Evolutionary conservation across 805 yeast species (phyloP), one percentile per base, ranked within the genome.

Genomic region (Kodamaea neixiangensis): DNA sequence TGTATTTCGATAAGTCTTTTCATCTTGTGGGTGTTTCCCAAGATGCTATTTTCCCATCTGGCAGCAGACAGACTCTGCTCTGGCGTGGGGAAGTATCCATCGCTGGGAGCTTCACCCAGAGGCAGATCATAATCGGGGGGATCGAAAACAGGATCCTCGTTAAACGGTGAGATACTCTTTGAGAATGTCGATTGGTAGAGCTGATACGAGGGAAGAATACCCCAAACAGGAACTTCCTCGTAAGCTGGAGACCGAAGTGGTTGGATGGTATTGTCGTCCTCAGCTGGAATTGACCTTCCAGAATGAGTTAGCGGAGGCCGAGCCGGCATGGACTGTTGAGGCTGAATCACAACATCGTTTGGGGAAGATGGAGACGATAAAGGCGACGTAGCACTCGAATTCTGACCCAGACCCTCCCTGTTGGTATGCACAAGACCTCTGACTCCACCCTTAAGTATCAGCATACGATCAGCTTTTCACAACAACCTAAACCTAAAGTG

Each of bases 191-290:
- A 59, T 55, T 63, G 65, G 48, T 57, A 63, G 37, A 66, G 63
- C 50, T 66, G 69, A 53, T 66, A 66, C 37, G 67, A 62, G 19
- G 70, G 70, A 7, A 65, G 63, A 19, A 66, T 64, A 52, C 62
- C 64, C 67, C 69, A 65, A 14, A 60, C 51, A 15, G 68, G 69
- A 20, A 62, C 67, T 14, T 65, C 62, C 37, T 66, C 68, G 42
- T 55, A 50, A 3, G 61, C 60, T 1, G 69, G 69, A 31, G 67
- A 62, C 22, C 39, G 47, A 17, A 63, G 45, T 17, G 64, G 66
- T n/a, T 57, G 56, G 21, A 37, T 17, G n/a, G 3, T 17, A 6
- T 17, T 17, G 3, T 15, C 17, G 11, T 17, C 41, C n/a, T 13
- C 7, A 7, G 13, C 38, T 15, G 38, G 38, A 34, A 34, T 33